phyloP scores from a whole-genome alignment of 495 filamentous ascomycete species.

The Xylaria bambusicola region DNA sequence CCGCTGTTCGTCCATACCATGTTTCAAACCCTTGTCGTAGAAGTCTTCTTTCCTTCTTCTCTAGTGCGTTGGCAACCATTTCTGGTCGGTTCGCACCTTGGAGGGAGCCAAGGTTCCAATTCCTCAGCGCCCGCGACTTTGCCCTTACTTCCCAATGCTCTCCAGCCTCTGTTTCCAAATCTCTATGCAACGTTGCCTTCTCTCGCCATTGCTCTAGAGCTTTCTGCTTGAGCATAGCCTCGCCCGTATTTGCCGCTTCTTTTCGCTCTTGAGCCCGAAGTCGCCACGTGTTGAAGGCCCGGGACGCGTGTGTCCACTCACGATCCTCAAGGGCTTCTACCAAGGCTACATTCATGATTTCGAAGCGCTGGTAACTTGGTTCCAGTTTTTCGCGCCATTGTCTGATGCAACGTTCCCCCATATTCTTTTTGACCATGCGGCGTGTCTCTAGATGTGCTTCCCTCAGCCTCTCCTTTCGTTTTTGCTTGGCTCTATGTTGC shows the following conservation, averaged over 20 bases:
- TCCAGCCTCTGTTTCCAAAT: conserved; percentile 23
- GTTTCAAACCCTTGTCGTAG: conserved; percentile 58
- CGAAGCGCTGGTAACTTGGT: conserved; percentile 27
- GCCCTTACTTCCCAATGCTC: conserved; percentile 36
- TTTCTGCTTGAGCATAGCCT: conserved; percentile 41
- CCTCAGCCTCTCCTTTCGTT: conserved; percentile 30
- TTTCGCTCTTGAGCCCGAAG: conserved; percentile 31
- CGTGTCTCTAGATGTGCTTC: conserved; percentile 36
- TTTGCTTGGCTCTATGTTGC: conserved; percentile 28
- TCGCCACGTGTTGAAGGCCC: conserved; percentile 50
- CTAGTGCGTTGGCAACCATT: conserved; percentile 38
- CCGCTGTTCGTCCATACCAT: conserved; percentile 56
- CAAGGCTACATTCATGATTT: conserved; percentile 23
- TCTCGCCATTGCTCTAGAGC: conserved; percentile 30
- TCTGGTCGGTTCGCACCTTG: conserved; percentile 36
- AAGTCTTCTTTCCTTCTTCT: conserved; percentile 53
- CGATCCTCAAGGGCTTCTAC: conserved; percentile 25
- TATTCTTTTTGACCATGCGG: conserved; percentile 33
- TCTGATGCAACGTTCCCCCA: conserved; percentile 32
- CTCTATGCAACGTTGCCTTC: conserved; percentile 20
- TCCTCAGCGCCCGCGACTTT: conserved; percentile 56
- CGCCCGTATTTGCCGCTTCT: conserved; percentile 22
- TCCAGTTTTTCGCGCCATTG: conserved; percentile 32
- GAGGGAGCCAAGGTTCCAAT: conserved; percentile 47
- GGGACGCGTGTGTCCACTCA: conserved; percentile 23